Evolutionary conservation across 192 early-diverging fungal genomes (phyloP).

Genomic region (Funneliformis geosporum): DNA sequence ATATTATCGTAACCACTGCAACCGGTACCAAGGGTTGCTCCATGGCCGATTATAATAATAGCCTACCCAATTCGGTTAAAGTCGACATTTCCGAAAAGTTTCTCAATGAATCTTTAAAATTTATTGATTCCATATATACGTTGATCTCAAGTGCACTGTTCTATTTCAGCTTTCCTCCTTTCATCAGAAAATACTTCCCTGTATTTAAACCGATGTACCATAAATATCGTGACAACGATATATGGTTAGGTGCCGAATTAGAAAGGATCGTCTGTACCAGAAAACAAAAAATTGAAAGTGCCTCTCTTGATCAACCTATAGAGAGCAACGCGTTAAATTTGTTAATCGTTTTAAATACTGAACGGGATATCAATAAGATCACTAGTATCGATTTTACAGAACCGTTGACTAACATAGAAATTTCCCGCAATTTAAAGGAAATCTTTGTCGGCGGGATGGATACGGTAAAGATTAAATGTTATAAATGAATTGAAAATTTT

Average conservation of each 20-base stretch:
- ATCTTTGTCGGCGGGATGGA: constrained; percentile 8
- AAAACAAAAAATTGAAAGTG: background rate
- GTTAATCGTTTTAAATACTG: background rate
- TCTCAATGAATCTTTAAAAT: background rate
- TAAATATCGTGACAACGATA: background rate
- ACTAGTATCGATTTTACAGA: background rate
- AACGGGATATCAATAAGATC: background rate
- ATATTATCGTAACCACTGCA: background rate
- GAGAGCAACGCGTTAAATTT: background rate
- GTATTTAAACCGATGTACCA: background rate
- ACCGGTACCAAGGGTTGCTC: background rate
- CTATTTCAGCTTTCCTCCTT: background rate
- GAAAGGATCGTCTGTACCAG: background rate
- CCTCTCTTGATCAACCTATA: background rate
- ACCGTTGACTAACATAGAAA: constrained; percentile 7
- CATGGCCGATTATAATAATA: background rate
- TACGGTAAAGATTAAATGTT: constrained; percentile 4
- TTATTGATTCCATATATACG: background rate
- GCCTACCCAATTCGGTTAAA: background rate
- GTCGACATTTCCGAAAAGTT: background rate
- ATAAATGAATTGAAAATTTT: background rate
- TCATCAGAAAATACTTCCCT: background rate
- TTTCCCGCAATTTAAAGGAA: background rate
- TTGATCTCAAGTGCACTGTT: background rate
- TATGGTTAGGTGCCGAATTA: background rate